phyloP scores from a whole-genome alignment of 208 protist species.

The Tetramitus jugosus region DNA sequence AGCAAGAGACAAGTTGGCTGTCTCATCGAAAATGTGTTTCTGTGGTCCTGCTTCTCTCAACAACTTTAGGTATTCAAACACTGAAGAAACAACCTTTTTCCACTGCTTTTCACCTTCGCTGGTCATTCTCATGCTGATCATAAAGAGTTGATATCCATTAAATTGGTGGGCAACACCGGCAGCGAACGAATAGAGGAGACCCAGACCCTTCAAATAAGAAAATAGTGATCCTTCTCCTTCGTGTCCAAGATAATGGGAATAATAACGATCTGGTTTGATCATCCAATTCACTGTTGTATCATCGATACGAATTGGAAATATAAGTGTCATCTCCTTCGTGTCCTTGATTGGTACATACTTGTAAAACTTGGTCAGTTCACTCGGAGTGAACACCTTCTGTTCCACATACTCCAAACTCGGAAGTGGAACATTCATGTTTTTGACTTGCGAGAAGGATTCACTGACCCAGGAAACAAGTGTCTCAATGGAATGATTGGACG shows the following conservation, averaged over 20 bases:
- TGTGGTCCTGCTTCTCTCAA: conserved; percentile 43
- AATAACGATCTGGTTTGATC: conserved; percentile 56
- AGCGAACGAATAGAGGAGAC: conserved; percentile 57
- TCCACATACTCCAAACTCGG: neutral
- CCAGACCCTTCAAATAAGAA: conserved; percentile 58
- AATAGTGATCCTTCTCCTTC: conserved; percentile 76
- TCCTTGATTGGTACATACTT: conserved; percentile 43
- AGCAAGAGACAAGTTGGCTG: conserved; percentile 49
- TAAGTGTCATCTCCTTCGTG: conserved; percentile 44
- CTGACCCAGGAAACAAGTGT: conserved; percentile 25
- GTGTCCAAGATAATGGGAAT: conserved; percentile 77
- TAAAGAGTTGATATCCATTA: conserved; percentile 49
- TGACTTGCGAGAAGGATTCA: conserved; percentile 33
- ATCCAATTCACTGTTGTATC: conserved; percentile 43
- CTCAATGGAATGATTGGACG: conserved; percentile 39
- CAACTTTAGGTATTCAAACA: conserved; percentile 58
- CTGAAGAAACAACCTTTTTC: conserved; percentile 47
- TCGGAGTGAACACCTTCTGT: neutral
- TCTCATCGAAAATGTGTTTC: conserved; percentile 47
- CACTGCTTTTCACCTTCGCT: conserved; percentile 46
- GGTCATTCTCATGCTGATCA: conserved; percentile 51
- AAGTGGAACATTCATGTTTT: neutral
- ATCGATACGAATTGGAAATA: conserved; percentile 56
- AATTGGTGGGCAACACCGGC: conserved; percentile 39
- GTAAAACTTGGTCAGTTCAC: neutral